These are phyloP conservation scores for Polyporus arcularius DNA, from an alignment of 768 basidiomycete species.

Conservation along the genomic window DNA sequence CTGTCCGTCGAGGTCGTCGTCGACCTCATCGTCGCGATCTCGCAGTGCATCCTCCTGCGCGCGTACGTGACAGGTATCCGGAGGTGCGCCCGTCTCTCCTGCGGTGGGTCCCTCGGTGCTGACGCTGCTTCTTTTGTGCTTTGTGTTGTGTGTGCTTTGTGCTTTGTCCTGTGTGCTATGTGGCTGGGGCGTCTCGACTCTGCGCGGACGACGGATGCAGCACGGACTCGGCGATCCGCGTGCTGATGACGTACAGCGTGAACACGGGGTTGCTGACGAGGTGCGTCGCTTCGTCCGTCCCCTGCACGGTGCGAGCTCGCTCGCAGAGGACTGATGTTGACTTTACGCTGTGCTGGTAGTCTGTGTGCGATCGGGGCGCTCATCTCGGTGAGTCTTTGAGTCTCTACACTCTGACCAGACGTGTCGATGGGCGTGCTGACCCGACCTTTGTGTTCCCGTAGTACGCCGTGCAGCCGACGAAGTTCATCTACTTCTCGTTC, in stretches of 20 bases:
- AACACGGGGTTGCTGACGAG: conserved; percentile 24
- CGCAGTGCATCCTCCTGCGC: conserved; percentile 15
- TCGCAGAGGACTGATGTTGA: too few species aligned
- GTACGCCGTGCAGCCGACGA: conserved; percentile 12
- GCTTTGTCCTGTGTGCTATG: too few species aligned
- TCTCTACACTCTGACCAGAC: too few species aligned
- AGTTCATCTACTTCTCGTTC: conserved; percentile 21
- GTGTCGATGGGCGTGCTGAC: too few species aligned
- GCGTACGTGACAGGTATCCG: conserved; percentile 16
- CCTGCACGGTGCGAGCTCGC: too few species aligned
- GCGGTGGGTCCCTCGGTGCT: neutral
- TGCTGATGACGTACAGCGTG: conserved; percentile 21
- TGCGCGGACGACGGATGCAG: neutral
- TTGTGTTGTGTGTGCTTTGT: neutral
- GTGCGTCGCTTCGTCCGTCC: neutral
- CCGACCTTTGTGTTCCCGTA: too few species aligned
- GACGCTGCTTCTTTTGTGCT: neutral
- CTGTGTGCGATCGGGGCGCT: conserved; percentile 14
- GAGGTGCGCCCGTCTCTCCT: neutral
- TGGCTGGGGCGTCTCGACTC: too few species aligned
- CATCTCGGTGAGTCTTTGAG: conserved; percentile 14
- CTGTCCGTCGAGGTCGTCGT: conserved; percentile 15
- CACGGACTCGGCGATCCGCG: conserved; percentile 17
- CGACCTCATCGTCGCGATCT: conserved; percentile 15
- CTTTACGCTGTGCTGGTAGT: neutral